These are phyloP conservation scores for Punica granatum DNA, from an alignment of 345 rosid genomes.

Conservation along the genomic window DNA sequence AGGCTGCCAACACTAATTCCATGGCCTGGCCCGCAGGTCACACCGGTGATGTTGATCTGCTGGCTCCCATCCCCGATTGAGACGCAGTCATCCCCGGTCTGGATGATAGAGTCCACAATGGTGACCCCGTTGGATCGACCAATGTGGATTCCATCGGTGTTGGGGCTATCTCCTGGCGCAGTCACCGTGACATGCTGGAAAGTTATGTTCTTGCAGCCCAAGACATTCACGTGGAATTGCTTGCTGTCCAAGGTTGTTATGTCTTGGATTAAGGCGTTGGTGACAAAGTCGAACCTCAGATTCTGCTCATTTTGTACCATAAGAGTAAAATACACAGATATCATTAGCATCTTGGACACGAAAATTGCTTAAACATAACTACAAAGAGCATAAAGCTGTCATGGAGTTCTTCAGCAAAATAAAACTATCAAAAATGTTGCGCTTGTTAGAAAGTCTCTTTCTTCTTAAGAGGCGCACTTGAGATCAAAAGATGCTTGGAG, in stretches of 20 bases:
- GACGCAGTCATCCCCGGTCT: conserved; percentile 63
- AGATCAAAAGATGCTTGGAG: too few relatives aligned
- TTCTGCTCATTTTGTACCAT: conserved; percentile 21
- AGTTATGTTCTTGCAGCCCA: conserved; percentile 35
- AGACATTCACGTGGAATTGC: conserved; percentile 40
- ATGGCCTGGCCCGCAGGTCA: conserved; percentile 64
- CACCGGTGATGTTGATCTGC: conserved; percentile 16
- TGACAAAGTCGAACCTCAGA: conserved; percentile 35
- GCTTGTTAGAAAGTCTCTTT: too few relatives aligned
- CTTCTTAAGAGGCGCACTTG: too few relatives aligned
- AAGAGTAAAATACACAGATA: too few relatives aligned
- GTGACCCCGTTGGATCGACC: conserved; percentile 31
- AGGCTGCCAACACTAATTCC: conserved; percentile 64
- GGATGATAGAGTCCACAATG: conserved; percentile 26
- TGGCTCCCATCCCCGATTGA: conserved; percentile 46
- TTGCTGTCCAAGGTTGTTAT: conserved; percentile 37
- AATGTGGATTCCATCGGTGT: conserved; percentile 69
- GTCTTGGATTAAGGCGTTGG: conserved; percentile 18
- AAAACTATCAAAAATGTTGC: too few relatives aligned
- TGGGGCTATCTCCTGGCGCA: conserved; percentile 38
- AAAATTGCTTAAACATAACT: too few relatives aligned
- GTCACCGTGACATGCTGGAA: conserved; percentile 23
- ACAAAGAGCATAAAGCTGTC: too few relatives aligned
- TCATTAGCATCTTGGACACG: background rate
- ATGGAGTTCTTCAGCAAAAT: too few relatives aligned